Percentiles rank a stretch among this genome's conserved stretches.
phyloP scores from a whole-genome alignment of 2,329 filamentous ascomycete species.

The Aspergillus sp. region DNA sequence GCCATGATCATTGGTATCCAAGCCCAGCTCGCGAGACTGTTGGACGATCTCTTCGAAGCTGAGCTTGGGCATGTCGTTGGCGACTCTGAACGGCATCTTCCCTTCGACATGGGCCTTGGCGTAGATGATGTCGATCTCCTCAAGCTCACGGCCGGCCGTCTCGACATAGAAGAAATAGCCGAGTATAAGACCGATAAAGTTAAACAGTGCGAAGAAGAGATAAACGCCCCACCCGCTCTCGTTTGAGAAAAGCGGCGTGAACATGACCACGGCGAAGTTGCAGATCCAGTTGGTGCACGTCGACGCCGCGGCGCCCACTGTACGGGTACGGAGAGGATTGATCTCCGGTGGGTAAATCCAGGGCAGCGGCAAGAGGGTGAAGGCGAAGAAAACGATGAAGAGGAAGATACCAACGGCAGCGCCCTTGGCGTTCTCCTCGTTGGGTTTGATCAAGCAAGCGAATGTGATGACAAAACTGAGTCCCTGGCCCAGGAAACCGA shows the following conservation, averaged over 20 bases:
- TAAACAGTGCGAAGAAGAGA: constrained; percentile 35
- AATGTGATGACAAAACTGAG: constrained; percentile 28
- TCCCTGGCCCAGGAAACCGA: constrained; percentile 28
- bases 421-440: constrained; percentile 22
- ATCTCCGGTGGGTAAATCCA: constrained; percentile 48
- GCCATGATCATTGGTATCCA: constrained; percentile 6
- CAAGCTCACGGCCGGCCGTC: constrained; percentile 37
- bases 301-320: constrained; percentile 46
- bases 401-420: constrained; percentile 56
- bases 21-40: constrained; percentile 18
- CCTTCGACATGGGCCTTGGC: constrained; percentile 33
- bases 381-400: constrained; percentile 61
- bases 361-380: constrained; percentile 56
- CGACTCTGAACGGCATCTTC: constrained; percentile 22
- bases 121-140: constrained; percentile 36
- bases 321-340: constrained; percentile 48
- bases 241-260: constrained; percentile 32
- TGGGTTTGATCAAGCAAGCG: constrained; percentile 24
- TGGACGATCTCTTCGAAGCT: constrained; percentile 18
- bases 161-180: constrained; percentile 49
- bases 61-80: constrained; percentile 25
- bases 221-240: constrained; percentile 33
- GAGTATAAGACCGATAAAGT: constrained; percentile 39
- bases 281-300: constrained; percentile 49
- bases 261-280: constrained; percentile 49